Conservation (phyloP, 164 flowering plant species). For the Dillenia suffruticosa region DNA sequence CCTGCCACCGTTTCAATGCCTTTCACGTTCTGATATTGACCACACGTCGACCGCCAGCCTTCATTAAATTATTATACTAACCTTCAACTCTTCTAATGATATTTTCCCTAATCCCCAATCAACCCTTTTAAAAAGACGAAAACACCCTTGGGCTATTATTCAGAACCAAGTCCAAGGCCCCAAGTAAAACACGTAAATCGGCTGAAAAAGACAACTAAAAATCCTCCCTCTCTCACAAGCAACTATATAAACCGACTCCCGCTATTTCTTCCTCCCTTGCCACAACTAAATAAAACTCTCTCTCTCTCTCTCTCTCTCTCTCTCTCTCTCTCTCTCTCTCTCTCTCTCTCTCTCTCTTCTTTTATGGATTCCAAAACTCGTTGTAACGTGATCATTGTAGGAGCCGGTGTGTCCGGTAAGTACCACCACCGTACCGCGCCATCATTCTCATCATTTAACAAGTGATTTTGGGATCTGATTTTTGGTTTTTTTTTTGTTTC, state of each 20-base stretch:
- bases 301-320: slow-evolving; percentile 6
- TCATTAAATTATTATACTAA: background rate
- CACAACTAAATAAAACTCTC: background rate
- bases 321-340: slow-evolving; percentile 8
- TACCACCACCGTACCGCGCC: background rate
- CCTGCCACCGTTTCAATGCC: slow-evolving; percentile 15
- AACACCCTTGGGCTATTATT: background rate
- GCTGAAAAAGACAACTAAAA: slow-evolving; percentile 20
- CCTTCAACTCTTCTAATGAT: background rate
- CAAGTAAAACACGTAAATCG: background rate
- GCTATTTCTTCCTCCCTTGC: slow-evolving; percentile 19
- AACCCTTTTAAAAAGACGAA: slow-evolving; percentile 1
- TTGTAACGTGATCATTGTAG: slow-evolving; percentile 75
- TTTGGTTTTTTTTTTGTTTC: slow-evolving; percentile 1
- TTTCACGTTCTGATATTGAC: slow-evolving; percentile 18
- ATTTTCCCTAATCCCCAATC: no score
- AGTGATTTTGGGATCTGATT: background rate
- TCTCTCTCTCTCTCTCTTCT: slow-evolving; percentile 9
- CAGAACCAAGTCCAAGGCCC: background rate
- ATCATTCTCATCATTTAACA: background rate
- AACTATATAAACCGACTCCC: slow-evolving; percentile 20
- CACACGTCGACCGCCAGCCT: background rate
- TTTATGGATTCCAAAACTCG: slow-evolving; percentile 49
- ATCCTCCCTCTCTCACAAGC: slow-evolving; percentile 24
- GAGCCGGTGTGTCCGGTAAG: slow-evolving; percentile 87